These are phyloP conservation scores for Aspergillus phoenicis DNA, from an alignment of 2,329 filamentous ascomycete genomes.

Conservation along the genomic window DNA sequence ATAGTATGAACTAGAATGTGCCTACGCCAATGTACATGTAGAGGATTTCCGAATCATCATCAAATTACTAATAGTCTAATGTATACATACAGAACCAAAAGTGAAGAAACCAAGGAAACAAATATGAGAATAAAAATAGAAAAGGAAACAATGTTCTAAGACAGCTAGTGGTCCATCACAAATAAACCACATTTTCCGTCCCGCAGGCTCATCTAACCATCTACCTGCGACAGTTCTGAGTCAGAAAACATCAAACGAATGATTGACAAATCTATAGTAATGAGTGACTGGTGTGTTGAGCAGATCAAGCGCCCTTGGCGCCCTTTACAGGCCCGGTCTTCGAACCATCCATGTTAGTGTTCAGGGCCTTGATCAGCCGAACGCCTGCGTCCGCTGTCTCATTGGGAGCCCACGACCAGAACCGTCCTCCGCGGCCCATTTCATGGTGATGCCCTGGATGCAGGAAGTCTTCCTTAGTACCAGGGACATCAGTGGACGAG, in stretches of 20 bases:
- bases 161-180: neutral
- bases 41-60: too few relatives aligned
- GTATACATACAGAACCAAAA: too few relatives aligned
- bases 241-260: neutral
- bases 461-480: conserved; percentile 32
- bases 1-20: too few relatives aligned
- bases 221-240: neutral
- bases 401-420: conserved; percentile 56
- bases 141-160: neutral
- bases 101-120: too few relatives aligned
- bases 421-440: conserved; percentile 50
- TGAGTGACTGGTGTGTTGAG: neutral
- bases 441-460: conserved; percentile 27
- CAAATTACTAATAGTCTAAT: too few relatives aligned
- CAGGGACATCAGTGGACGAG: conserved; percentile 22
- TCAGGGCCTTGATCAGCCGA: conserved; percentile 52
- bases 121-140: too few relatives aligned
- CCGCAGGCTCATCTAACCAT: neutral
- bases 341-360: conserved; percentile 13
- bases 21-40: too few relatives aligned
- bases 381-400: conserved; percentile 56
- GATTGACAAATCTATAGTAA: neutral
- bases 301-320: conserved; percentile 38
- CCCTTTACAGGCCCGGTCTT: conserved; percentile 5
- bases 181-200: neutral